Evolutionary conservation across 1,139 yeast genomes (phyloP).

Genomic region (Sugiyamaella japonica): DNA sequence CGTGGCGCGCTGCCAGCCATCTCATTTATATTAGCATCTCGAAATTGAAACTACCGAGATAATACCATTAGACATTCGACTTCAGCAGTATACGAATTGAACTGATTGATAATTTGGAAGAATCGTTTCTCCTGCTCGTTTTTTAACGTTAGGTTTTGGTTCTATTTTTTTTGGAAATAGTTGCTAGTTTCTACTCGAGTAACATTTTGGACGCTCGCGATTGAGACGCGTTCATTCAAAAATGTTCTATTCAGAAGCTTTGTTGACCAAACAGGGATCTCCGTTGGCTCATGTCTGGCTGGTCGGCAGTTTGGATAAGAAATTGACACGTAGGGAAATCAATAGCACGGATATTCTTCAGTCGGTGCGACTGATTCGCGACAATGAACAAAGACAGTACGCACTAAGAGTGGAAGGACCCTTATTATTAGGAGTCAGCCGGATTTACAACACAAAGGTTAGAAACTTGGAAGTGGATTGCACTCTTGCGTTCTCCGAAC

Average conservation of each 20-base stretch:
- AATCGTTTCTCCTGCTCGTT: neutral
- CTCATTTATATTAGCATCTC: neutral
- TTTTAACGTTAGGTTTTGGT: neutral
- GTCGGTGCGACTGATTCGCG: constrained; percentile 59
- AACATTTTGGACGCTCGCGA: neutral
- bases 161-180: neutral
- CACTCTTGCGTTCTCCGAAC: constrained; percentile 68
- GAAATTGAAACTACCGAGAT: neutral
- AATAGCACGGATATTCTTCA: constrained; percentile 69
- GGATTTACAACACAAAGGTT: constrained; percentile 85
- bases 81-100: neutral
- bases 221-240: neutral
- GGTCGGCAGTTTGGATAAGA: constrained; percentile 85
- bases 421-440: constrained; percentile 80
- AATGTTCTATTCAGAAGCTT: constrained; percentile 28
- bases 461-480: constrained; percentile 84
- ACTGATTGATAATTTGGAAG: too few species aligned
- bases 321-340: constrained; percentile 73
- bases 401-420: constrained; percentile 89
- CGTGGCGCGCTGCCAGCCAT: constrained; percentile 14
- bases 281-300: constrained; percentile 92
- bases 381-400: constrained; percentile 50
- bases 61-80: too few species aligned
- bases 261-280: constrained; percentile 61
- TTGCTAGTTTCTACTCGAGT: neutral